Evolutionary conservation across 495 filamentous ascomycete species (phyloP), one percentile per base, ranked within the genome.

Genomic region (Trichoderma reesei): DNA sequence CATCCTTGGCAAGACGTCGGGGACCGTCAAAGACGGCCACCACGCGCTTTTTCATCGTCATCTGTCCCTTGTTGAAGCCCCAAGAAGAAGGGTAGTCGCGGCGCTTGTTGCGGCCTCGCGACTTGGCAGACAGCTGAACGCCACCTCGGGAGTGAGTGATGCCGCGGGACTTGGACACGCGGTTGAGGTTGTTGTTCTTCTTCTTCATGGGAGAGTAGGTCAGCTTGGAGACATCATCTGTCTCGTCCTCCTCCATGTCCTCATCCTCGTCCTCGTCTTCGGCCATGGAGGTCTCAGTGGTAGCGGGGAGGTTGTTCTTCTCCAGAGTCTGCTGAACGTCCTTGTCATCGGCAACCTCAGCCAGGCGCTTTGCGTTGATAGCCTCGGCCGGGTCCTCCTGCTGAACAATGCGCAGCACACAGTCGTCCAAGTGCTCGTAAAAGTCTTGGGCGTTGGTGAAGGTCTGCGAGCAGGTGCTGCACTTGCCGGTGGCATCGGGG

Each of bases 351-450:
- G 90, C 89, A 13, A 96, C 88, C 68, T 92, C 91, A 61, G 80
- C 85, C 36, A 99, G 82, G 18, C 88, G 84, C 72, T 87, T 80
- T 66, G 96, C 90, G 77, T 98, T 99, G 82, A 96, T 94, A 42
- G 89, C 90, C 78, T 97, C 95, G 63, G 90, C 90, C 6, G 95
- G 95, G 71, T 98, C 94, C 72, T 95, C 90, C 76, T 96, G 92
- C 72, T 98, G 95, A 42, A 99, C 95, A 63, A 97, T 93, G 69
- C 92, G 90, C 64, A 98, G 83, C 64, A 99, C 95, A 74, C 94
- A 99, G 81, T 99, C 94, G 73, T 99, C 94, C 68, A 99, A 77
- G 83, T 99, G 94, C 81, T 99, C 94, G 74, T 98, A 98, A 76
- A 98, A 97, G 74, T 98, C 92, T 71, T 99, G 94, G 20, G 94